Base-by-base conservation (phyloP, 176 grass and related monocot genomes). In the Eremochloa ophiuroides region DNA sequence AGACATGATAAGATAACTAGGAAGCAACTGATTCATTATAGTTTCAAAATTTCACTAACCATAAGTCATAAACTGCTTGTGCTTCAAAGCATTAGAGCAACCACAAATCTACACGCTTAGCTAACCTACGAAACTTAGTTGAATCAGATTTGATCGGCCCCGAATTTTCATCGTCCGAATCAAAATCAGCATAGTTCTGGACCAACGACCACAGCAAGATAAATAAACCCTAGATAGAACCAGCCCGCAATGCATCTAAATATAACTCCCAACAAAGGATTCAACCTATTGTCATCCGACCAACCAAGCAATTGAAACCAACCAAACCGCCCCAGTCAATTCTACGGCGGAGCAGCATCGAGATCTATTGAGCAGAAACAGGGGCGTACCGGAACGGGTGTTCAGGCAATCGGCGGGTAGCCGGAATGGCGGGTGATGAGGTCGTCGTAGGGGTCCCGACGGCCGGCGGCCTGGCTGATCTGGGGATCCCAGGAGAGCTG, bases 391-490 rank as follows among this genome's bases (percentile, higher is more conserved):
- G 23, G 48, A 27, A 14, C 29, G 42, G 43, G 77, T 2, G 63
- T 79, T 20, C 18, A 61, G 5, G 83, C 13, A 7, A 72, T 33
- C 47, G 80, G 25, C 25, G 77, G 43, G 40, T 34, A 13, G 69
- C 70, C 70, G 17, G 80, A 74, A 51, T 73, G 73, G 82, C 91
- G 77, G 59, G 31, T n/a, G 82, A 97, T 79, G 41, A 99, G 61
- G 40, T 95, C 91, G 72, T 99, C 96, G 87, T 99, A 99, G 83
- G 96, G 96, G 76, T 99, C 96, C 63, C 96, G 91, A 76, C 96
- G 91, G 40, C 93, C 96, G 40, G 77, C 81, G 16, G 71, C 82
- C 82, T 95, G 93, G 82, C 93, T 95, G 84, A 99, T 95, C 82
- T 95, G 87, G 2, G 96, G 64, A n/a, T 99, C 93, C 84, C 67